Evolutionary conservation across 257 asterid genomes (phyloP), one percentile per base, ranked within the genome.

Genomic region (Rubia yunnanensis): DNA sequence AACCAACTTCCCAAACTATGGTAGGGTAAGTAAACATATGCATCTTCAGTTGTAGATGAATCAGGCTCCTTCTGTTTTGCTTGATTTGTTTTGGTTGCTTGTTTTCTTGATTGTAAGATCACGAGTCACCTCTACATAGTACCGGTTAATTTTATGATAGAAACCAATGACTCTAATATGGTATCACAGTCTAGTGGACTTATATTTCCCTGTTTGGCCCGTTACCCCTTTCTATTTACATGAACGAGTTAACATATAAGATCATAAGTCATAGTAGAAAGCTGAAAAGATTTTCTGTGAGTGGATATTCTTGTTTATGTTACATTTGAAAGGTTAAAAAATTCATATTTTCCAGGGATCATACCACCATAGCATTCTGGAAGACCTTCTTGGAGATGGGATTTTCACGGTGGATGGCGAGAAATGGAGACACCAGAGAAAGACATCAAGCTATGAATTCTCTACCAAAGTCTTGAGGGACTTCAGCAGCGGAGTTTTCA

Each of bases 381-480:
- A 83, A 70, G 83, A 73, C 68, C 87, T 83, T 50, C 70, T 86
- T 22, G 94, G 94, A 1, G 94, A 86, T 26, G 94, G 94, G 55
- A 86, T 86, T 67, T 86, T 86, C 53, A 76, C 79, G 0, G 94
- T 86, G 20, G 94, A 83, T 7, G 89, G 89, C 5, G 86, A 83
- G 5, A 80, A 38, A 68, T 86, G 89, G 94, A 74, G 79, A 5
- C 84, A 78, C 11, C 94, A 86, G 50, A 66, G 90, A 67, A 86
- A 82, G 75, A 73, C 82, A 72, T 79, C 88, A 5, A 86, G 94
- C 74, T 77, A 82, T 31, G 94, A 82, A 39, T 86, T 86, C 78
- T 86, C 94, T 18, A 82, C 88, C 0, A 75, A 80, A 70, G 75
- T 76, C 74, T 74, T 86, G 68, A 80, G 82, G 75, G 86, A 86